phyloP scores from a whole-genome alignment of 2,329 filamentous ascomycete species.

The Aspergillus persii region DNA sequence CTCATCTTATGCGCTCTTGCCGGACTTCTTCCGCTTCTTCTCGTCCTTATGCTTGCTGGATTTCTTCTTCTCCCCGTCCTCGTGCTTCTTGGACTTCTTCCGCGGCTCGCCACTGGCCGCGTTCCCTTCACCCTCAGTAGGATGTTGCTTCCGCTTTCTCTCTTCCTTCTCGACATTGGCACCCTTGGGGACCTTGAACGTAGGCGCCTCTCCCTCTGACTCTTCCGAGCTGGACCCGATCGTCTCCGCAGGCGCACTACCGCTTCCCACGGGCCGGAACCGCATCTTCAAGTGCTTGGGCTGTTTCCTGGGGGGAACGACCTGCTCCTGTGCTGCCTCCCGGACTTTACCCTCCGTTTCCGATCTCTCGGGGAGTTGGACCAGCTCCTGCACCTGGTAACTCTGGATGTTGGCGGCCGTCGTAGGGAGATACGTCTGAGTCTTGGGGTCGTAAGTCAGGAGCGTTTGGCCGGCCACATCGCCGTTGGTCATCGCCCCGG shows the following conservation, averaged over 20 bases:
- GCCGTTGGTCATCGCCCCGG: conserved; percentile 30
- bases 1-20: conserved; percentile 25
- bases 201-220: conserved; percentile 34
- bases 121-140: conserved; percentile 28
- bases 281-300: conserved; percentile 46
- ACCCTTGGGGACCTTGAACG: conserved; percentile 31
- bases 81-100: conserved; percentile 43
- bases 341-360: conserved; percentile 24
- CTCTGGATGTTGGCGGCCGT: conserved; percentile 27
- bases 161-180: conserved; percentile 28
- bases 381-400: conserved; percentile 38
- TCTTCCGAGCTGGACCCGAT: conserved; percentile 38
- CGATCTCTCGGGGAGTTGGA: conserved; percentile 29
- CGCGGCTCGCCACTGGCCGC: conserved; percentile 26
- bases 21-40: conserved; percentile 41
- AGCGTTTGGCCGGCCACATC: conserved; percentile 31
- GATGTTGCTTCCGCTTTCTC: conserved; percentile 39
- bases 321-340: conserved; percentile 25
- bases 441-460: conserved; percentile 36
- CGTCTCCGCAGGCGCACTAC: conserved; percentile 30
- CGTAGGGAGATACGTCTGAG: conserved; percentile 32
- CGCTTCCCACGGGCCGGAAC: conserved; percentile 44
- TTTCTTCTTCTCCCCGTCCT: conserved; percentile 31
- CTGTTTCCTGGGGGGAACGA: conserved; percentile 39
- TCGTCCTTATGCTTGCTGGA: conserved; percentile 38